Conservation (phyloP, 1,284 basidiomycete genomes). For the Grifola frondosa region DNA sequence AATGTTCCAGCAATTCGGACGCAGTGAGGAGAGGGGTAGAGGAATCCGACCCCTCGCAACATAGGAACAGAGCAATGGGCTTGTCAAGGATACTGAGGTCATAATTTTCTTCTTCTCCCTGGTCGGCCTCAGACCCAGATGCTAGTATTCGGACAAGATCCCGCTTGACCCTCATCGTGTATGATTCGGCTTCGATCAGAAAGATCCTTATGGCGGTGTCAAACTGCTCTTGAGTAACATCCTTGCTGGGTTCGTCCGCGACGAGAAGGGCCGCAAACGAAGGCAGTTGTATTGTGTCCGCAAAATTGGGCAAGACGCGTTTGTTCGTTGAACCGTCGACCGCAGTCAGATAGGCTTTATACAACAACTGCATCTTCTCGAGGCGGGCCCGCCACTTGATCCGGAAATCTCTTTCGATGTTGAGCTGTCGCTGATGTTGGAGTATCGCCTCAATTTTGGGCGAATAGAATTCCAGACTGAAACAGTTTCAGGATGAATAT, state of each 20-base stretch:
- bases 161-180: no score
- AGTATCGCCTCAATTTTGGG: no score
- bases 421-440: not conserved
- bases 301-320: slow-evolving; percentile 4
- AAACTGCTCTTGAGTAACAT: slow-evolving; percentile 4
- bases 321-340: no score
- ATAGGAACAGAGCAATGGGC: slow-evolving; percentile 4
- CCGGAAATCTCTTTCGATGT: no score
- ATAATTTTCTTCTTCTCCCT: not conserved
- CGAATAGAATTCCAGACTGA: no score
- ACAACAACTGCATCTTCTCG: no score
- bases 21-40: not conserved
- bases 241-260: not conserved
- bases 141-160: slow-evolving; percentile 1
- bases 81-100: not conserved
- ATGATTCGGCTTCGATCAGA: not conserved
- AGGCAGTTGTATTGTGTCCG: not conserved
- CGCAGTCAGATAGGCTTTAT: no score
- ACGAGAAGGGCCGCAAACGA: slow-evolving; percentile 1
- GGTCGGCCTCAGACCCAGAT: no score
- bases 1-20: slow-evolving; percentile 6
- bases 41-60: not conserved
- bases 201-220: not conserved
- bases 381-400: no score
- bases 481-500: no score